These are phyloP conservation scores for Flaveria sonorensis DNA, from an alignment of 129 eudicot species.

Conservation along the genomic window DNA sequence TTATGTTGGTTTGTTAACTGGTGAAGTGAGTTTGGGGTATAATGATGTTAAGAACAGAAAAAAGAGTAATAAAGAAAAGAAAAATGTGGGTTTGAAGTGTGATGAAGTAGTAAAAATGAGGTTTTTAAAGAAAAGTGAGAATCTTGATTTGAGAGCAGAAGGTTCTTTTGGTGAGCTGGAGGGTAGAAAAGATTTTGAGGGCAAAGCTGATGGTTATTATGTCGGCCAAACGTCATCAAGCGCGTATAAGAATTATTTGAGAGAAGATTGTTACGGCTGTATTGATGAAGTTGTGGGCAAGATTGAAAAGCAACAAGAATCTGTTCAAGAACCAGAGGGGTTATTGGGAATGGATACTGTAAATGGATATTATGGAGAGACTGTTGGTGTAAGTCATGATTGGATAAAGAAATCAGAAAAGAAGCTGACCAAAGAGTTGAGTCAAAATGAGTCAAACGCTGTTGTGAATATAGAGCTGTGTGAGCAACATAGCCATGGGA, in stretches of 20 bases:
- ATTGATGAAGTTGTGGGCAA: constrained; percentile 32
- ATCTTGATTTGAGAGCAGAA: constrained; percentile 30
- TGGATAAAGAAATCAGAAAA: constrained; percentile 84
- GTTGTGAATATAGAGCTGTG: constrained; percentile 35
- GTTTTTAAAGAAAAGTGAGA: constrained; percentile 27
- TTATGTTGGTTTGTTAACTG: constrained; percentile 68
- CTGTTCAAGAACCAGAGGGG: constrained; percentile 32
- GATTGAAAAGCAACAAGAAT: constrained; percentile 27
- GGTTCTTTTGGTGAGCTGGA: constrained; percentile 32
- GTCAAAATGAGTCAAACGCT: constrained; percentile 29
- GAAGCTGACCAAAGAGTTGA: constrained; percentile 51
- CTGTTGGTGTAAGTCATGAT: constrained; percentile 39
- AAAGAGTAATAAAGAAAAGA: constrained; percentile 16
- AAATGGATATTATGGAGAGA: constrained; percentile 34
- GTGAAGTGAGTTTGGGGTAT: constrained; percentile 55
- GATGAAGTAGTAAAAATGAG: constrained; percentile 27
- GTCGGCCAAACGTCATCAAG: constrained; percentile 39
- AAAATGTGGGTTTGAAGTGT: neutral
- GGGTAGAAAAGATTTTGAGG: constrained; percentile 44
- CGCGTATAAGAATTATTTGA: constrained; percentile 23
- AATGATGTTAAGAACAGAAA: constrained; percentile 41
- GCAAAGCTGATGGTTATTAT: constrained; percentile 30
- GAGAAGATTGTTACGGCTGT: constrained; percentile 1
- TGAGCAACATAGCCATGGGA: constrained; percentile 28
- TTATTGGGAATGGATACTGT: constrained; percentile 27